These are phyloP conservation scores for Calocera cornea DNA, from an alignment of 768 basidiomycete genomes.

Conservation along the genomic window DNA sequence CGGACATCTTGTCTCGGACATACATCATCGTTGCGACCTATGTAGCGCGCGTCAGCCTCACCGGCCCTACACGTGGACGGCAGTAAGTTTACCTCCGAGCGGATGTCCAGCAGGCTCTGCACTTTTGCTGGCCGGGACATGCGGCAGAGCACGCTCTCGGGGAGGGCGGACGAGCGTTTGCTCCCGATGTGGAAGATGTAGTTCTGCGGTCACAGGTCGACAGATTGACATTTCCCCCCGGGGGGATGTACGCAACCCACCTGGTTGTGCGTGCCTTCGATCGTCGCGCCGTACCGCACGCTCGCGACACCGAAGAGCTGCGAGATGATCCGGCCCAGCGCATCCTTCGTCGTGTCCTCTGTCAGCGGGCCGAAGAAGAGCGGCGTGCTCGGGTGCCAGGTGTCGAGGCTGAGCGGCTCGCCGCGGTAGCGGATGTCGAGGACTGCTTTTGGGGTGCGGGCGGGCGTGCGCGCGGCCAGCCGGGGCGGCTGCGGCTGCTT, in stretches of 20 bases:
- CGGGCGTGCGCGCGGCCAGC: not conserved
- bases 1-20: not conserved
- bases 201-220: not conserved
- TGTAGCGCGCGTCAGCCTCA: not conserved
- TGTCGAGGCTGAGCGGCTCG: not conserved
- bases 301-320: not conserved
- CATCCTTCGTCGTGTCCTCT: not conserved
- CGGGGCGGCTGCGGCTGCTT: not conserved
- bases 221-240: not conserved
- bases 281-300: not conserved
- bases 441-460: not conserved
- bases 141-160: not conserved
- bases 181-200: not conserved
- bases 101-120: not conserved
- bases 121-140: not conserved
- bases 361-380: not conserved
- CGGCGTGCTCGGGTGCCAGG: not conserved
- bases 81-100: constrained; percentile 2
- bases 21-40: not conserved
- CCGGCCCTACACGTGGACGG: too few species aligned
- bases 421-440: not conserved
- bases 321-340: not conserved
- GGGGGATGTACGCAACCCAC: not conserved
- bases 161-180: not conserved
- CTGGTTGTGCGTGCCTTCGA: not conserved